Base-by-base conservation (phyloP, 129 eudicot genomes). In the Helichrysum umbraculigerum region DNA sequence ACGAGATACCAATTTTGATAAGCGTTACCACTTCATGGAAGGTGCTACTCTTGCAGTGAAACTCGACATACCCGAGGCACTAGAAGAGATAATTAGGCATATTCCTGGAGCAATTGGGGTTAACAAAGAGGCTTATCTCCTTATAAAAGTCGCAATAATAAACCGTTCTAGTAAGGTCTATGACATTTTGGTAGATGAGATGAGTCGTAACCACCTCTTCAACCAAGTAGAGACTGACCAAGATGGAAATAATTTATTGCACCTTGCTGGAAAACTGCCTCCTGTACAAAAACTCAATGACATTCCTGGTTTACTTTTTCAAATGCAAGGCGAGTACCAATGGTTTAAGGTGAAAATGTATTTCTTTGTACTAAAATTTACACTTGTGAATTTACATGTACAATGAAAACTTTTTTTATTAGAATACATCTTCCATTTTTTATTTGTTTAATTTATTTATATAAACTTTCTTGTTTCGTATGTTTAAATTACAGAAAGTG, bases 281-380 rank as follows among this genome's bases (percentile, higher is more conserved):
- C 74, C 83, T 44, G 34, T 5, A 2, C 11, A 51, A 71, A 71
- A 64, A 22, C 72, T 79, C 44, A 7, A 72, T 72, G 67, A 63
- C 14, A 39, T 79, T 15, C 10, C 78, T 22, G 78, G 78, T 39
- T 58, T 78, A 71, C 68, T 73, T 47, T 33, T 71, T 10, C 81
- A 78, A 28, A 70, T 70, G 76, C 76, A 78, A 22, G 19, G 62
- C 12, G 78, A 79, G 57, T n/a, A 62, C 20, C 78, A 72, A 7
- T 79, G 78, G 78, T 71, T 51, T 65, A 34, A 72, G 78, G 83
- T 72, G 39, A 29, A 60, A 7, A 52, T 42, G 17, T 21, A 17
- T 39, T 67, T 37, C 4, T n/a, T n/a, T n/a, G n/a, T n/a, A n/a
- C n/a, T n/a, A n/a, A n/a, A n/a, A n/a, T n/a, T n/a, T n/a, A n/a